phyloP scores from a whole-genome alignment of 2,329 filamentous ascomycete genomes.

The Corinectria fuckeliana region DNA sequence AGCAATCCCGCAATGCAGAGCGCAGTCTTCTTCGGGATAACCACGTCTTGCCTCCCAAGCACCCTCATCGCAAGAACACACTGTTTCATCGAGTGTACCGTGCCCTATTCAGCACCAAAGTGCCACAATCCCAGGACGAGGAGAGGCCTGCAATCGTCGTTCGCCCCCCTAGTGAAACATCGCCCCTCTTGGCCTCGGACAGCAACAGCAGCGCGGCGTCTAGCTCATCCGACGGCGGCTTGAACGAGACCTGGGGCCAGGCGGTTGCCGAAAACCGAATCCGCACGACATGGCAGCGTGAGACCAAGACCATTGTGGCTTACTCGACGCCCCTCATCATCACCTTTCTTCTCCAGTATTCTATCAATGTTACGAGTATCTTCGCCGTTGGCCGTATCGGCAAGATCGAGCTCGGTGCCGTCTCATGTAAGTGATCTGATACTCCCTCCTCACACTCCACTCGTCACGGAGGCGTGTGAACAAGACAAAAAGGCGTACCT shows the following conservation, averaged over 20 bases:
- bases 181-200: slow-evolving; percentile 49
- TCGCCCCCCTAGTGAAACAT: slow-evolving; percentile 50
- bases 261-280: slow-evolving; percentile 83
- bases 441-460: background rate
- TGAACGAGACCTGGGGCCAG: slow-evolving; percentile 82
- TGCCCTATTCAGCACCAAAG: slow-evolving; percentile 63
- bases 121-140: slow-evolving; percentile 44
- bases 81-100: slow-evolving; percentile 52
- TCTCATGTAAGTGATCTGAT: slow-evolving; percentile 46
- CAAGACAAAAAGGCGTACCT: background rate
- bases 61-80: slow-evolving; percentile 45
- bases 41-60: slow-evolving; percentile 69
- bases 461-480: background rate
- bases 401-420: slow-evolving; percentile 60
- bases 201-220: slow-evolving; percentile 44
- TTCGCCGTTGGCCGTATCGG: slow-evolving; percentile 81
- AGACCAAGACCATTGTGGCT: slow-evolving; percentile 78
- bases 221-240: slow-evolving; percentile 57
- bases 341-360: slow-evolving; percentile 83
- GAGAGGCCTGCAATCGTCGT: slow-evolving; percentile 45
- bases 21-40: slow-evolving; percentile 69
- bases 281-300: slow-evolving; percentile 88
- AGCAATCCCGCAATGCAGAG: slow-evolving; percentile 64
- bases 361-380: slow-evolving; percentile 80
- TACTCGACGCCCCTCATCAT: slow-evolving; percentile 73